Evolutionary conservation across 495 filamentous ascomycete genomes (phyloP), one percentile per base, ranked within the genome.

Genomic region (Podospora conica): DNA sequence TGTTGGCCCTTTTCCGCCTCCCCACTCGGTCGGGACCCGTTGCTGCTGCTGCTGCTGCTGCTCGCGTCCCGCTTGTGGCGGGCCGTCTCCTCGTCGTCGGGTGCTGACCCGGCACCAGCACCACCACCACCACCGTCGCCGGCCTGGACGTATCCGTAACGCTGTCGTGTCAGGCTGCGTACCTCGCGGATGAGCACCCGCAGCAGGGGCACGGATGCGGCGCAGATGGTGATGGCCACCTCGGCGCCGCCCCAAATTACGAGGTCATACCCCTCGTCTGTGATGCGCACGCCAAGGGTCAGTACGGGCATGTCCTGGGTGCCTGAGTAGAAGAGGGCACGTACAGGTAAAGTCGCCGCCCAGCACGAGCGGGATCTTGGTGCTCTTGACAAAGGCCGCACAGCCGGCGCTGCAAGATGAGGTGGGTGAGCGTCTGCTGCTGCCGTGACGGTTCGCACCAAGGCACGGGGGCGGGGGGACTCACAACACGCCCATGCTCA

Each of bases 401-500:
- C 69, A 60, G 11, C 73, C 73, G 59, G 74, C 74, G 33, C 74
- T 76, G 33, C 58, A 23, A 29, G 28, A 55, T 25, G 53, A 12
- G 18, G 18, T 15, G 18, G 60, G 31, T 25, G 15, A 33, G 56
- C 31, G 56, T 20, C 24, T 66, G 40, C 24, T 53, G 53, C n/a
- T n/a, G n/a, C n/a, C n/a, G n/a, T n/a, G n/a, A n/a, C n/a, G n/a
- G n/a, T n/a, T n/a, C n/a, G n/a, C n/a, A n/a, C n/a, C n/a, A n/a
- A n/a, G n/a, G 25, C 3, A 54, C 18, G 1, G 10, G 12, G 9
- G 53, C 48, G 22, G 20, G 31, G n/a, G 15, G 4, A 68, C 78
- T 68, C 53, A 79, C 77, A 79, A 76, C 15, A 78, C 63, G 7
- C 78, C 78, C 71, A 80, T 75, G 55, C 74, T 76, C 78, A 80